These are phyloP conservation scores for Clitoria ternatea DNA, from an alignment of 306 rosid genomes.

Conservation along the genomic window DNA sequence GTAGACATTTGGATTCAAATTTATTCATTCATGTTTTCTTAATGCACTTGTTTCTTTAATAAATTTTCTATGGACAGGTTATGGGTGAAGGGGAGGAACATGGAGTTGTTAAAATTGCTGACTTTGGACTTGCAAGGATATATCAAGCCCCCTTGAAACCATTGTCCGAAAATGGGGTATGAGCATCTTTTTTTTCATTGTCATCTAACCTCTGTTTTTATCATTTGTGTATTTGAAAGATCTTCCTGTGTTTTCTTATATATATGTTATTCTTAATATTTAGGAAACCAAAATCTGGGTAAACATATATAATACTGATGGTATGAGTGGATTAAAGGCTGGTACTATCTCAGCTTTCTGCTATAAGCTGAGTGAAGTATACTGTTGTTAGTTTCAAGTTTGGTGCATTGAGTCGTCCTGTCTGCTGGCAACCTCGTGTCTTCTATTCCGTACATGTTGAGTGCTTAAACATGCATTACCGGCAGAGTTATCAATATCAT, in stretches of 20 bases:
- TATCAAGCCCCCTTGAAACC: constrained; percentile 92
- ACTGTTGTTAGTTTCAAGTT: constrained; percentile 8
- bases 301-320: background rate
- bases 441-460: constrained; percentile 7
- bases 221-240: constrained; percentile 2
- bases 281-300: background rate
- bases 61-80: constrained; percentile 47
- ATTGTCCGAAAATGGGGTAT: constrained; percentile 72
- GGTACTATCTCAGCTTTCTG: background rate
- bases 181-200: constrained; percentile 26
- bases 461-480: constrained; percentile 7
- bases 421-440: background rate
- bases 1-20: background rate
- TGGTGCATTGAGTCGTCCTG: constrained; percentile 6
- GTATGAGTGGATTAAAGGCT: constrained; percentile 12
- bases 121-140: constrained; percentile 98
- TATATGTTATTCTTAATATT: background rate
- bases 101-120: constrained; percentile 90
- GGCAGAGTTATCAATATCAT: too few species aligned
- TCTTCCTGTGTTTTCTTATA: background rate
- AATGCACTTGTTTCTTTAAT: constrained; percentile 3
- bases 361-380: constrained; percentile 22
- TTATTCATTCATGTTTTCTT: background rate
- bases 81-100: constrained; percentile 96
- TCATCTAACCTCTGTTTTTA: background rate